Conservation (phyloP, 495 filamentous ascomycete genomes). For the Bacidia rubella region DNA sequence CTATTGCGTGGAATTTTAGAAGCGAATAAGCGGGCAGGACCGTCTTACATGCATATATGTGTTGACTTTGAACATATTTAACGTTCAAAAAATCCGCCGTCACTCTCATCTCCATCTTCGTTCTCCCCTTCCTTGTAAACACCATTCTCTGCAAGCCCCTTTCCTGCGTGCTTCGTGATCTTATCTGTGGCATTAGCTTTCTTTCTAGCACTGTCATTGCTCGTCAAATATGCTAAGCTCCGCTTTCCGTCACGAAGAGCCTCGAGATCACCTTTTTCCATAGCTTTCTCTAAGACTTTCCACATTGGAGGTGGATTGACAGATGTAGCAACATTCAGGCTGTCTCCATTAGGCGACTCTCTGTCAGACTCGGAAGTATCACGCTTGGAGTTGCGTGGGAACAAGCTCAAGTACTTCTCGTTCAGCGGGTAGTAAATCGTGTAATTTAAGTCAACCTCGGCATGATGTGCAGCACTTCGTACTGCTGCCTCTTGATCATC, state of each 20-base stretch:
- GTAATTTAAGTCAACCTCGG: conserved; percentile 76
- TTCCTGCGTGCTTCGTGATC: too few species aligned
- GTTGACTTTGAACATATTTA: background rate
- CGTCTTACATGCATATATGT: background rate
- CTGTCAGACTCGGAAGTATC: background rate
- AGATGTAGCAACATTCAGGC: conserved; percentile 8
- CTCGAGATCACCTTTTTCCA: conserved; percentile 49
- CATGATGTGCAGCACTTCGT: conserved; percentile 46
- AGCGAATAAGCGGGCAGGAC: too few species aligned
- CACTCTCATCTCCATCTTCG: conserved; percentile 34
- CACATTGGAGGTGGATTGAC: conserved; percentile 49
- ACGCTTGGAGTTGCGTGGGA: conserved; percentile 23
- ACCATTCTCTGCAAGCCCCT: background rate
- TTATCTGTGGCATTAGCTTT: too few species aligned
- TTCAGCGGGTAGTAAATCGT: conserved; percentile 67
- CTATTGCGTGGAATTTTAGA: too few species aligned
- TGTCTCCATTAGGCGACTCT: background rate
- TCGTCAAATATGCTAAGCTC: conserved; percentile 10
- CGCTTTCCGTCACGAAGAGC: conserved; percentile 40
- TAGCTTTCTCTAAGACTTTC: conserved; percentile 52
- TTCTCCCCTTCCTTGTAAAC: background rate
- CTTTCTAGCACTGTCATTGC: too few species aligned
- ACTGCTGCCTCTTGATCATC: conserved; percentile 30
- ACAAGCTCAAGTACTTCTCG: conserved; percentile 70
- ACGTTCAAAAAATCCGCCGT: conserved; percentile 42